A percentile compares a stretch with the other conserved stretches of the same genome.
Conservation (phyloP, 495 filamentous ascomycete genomes). For the Penicillium paradoxum region DNA sequence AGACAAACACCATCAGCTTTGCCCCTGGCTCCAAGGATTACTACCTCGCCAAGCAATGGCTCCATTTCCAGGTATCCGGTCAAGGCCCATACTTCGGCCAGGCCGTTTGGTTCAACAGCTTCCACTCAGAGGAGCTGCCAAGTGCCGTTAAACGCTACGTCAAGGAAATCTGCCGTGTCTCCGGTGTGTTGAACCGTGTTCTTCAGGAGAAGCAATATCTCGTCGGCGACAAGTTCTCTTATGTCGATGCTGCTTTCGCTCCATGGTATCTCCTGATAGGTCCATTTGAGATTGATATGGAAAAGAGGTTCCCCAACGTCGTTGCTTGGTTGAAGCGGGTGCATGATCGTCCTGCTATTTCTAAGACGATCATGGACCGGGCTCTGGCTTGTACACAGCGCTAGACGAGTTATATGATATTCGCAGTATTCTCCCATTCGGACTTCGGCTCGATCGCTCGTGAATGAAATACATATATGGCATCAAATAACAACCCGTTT, state of each 20-base stretch:
- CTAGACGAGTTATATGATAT: too few relatives aligned
- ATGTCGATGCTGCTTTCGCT: slow-evolving; percentile 56
- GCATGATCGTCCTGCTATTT: slow-evolving; percentile 34
- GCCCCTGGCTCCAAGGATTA: slow-evolving; percentile 41
- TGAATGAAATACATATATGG: too few relatives aligned
- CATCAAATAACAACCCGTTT: too few relatives aligned
- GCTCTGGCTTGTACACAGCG: slow-evolving; percentile 9
- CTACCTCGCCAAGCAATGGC: slow-evolving; percentile 57
- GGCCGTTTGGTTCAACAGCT: slow-evolving; percentile 48
- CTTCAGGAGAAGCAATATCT: slow-evolving; percentile 52
- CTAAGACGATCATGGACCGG: slow-evolving; percentile 36
- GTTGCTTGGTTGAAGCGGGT: slow-evolving; percentile 42
- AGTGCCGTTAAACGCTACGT: slow-evolving; percentile 55
- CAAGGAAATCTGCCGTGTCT: slow-evolving; percentile 57
- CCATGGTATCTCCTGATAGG: slow-evolving; percentile 41
- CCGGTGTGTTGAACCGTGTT: slow-evolving; percentile 50
- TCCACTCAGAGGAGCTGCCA: slow-evolving; percentile 54
- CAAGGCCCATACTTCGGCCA: slow-evolving; percentile 68
- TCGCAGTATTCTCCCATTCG: too few relatives aligned
- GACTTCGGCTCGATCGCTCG: too few relatives aligned
- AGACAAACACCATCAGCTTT: slow-evolving; percentile 54
- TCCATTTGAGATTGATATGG: slow-evolving; percentile 22
- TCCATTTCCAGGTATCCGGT: slow-evolving; percentile 63
- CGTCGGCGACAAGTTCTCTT: slow-evolving; percentile 55
- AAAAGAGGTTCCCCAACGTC: slow-evolving; percentile 38